These are phyloP conservation scores for Spergularia azorica DNA, from an alignment of 179 eudicot genomes.

Conservation along the genomic window DNA sequence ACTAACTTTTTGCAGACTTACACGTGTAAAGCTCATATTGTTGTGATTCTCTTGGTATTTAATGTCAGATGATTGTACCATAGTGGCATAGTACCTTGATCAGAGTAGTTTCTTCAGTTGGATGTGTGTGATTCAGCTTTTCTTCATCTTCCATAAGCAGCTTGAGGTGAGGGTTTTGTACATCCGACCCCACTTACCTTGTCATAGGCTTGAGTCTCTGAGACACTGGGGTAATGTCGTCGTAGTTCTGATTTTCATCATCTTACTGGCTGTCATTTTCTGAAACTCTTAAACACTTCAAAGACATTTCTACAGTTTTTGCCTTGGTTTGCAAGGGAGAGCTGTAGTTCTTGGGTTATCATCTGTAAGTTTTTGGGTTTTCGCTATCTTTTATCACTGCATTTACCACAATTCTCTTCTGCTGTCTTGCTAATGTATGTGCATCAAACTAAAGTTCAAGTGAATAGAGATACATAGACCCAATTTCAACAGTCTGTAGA, in stretches of 20 bases:
- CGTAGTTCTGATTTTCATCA: too few relatives aligned
- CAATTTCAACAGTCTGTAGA: too few relatives aligned
- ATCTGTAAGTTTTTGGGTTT: conserved; percentile 26
- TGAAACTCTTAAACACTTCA: background rate
- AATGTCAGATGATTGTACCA: conserved; percentile 22
- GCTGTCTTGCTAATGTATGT: too few relatives aligned
- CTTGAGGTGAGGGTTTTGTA: too few relatives aligned
- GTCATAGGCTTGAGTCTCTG: too few relatives aligned
- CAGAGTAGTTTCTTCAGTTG: conserved; percentile 8
- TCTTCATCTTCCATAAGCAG: background rate
- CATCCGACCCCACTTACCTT: too few relatives aligned
- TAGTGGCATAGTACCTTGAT: conserved; percentile 14
- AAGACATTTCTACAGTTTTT: conserved; percentile 9
- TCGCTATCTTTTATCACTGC: conserved; percentile 1
- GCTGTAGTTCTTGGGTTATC: conserved; percentile 9
- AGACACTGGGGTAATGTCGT: too few relatives aligned
- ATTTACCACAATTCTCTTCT: conserved; percentile 2
- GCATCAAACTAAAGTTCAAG: background rate
- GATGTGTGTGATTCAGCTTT: background rate
- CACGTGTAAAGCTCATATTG: conserved; percentile 42
- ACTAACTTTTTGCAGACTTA: conserved; percentile 48
- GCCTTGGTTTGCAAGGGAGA: conserved; percentile 6
- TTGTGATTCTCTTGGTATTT: conserved; percentile 34
- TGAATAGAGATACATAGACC: background rate
- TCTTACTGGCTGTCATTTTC: conserved; percentile 2